These are phyloP conservation scores for Castanea mollissima DNA, from an alignment of 306 rosid species.

Conservation along the genomic window DNA sequence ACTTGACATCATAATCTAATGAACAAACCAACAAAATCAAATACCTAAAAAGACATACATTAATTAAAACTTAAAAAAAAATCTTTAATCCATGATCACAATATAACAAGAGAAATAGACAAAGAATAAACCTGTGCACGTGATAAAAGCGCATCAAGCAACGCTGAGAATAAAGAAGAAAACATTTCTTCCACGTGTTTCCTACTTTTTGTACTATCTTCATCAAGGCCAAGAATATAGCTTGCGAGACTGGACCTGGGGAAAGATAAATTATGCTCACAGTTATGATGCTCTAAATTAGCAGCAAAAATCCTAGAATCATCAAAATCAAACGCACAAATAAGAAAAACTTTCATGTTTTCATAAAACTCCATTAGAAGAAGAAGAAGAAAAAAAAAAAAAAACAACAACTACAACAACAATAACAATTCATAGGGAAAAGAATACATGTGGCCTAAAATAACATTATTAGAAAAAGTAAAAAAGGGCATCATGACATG, in stretches of 20 bases:
- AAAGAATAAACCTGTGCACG: conserved; percentile 79
- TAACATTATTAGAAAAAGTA: too few relatives aligned
- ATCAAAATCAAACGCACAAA: background rate
- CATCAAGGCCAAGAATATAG: conserved; percentile 79
- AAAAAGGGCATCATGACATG: too few relatives aligned
- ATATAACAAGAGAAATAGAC: conserved; percentile 27
- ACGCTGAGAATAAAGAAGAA: conserved; percentile 71
- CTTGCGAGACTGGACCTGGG: conserved; percentile 85
- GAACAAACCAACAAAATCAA: background rate
- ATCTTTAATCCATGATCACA: conserved; percentile 1
- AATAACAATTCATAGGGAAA: too few relatives aligned
- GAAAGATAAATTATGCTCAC: conserved; percentile 20
- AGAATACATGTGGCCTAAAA: background rate
- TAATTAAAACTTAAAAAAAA: background rate
- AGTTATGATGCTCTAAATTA: conserved; percentile 8
- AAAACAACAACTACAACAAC: too few relatives aligned
- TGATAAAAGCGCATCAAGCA: conserved; percentile 76
- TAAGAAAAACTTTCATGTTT: background rate
- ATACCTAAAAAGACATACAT: background rate
- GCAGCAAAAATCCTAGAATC: background rate
- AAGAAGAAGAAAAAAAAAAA: too few relatives aligned
- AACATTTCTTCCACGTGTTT: conserved; percentile 63
- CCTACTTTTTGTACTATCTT: conserved; percentile 51
- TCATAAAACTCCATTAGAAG: background rate
- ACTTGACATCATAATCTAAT: background rate